Conservation (phyloP, 495 filamentous ascomycete species). For the Penicillium simplicissimum region DNA sequence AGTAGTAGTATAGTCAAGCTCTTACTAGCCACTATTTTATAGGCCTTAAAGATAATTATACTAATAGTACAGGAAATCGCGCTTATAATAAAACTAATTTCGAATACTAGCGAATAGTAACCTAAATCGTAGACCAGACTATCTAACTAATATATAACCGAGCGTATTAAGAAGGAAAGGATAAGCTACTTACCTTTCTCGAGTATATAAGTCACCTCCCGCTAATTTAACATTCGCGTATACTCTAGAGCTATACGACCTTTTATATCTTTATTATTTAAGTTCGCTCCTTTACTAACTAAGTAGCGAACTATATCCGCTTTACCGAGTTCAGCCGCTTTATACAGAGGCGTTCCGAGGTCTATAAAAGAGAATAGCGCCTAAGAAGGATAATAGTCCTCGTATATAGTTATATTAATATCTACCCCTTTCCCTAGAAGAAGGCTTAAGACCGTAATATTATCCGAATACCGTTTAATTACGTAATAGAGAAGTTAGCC, state of each 20-base stretch:
- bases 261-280: conserved; percentile 5
- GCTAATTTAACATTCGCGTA: conserved; percentile 6
- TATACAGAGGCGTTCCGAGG: conserved; percentile 23
- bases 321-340: conserved; percentile 14
- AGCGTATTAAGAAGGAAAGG: not conserved
- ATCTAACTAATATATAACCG: not conserved
- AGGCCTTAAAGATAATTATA: too few species aligned
- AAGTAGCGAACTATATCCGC: conserved; percentile 11
- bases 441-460: conserved; percentile 18
- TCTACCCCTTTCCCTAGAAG: conserved; percentile 16
- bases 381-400: conserved; percentile 20
- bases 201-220: not conserved
- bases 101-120: too few species aligned
- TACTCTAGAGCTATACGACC: conserved; percentile 11
- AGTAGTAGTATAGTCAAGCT: too few species aligned
- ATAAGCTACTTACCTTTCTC: conserved; percentile 2
- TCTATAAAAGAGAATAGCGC: conserved; percentile 14
- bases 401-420: conserved; percentile 18
- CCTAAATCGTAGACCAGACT: not conserved
- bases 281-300: conserved; percentile 3
- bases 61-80: too few species aligned
- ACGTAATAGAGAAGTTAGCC: conserved; percentile 26
- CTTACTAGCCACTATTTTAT: too few species aligned
- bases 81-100: too few species aligned
- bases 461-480: conserved; percentile 17